Conservation (phyloP, 2,329 filamentous ascomycete genomes). For the Penicillium sp. region DNA sequence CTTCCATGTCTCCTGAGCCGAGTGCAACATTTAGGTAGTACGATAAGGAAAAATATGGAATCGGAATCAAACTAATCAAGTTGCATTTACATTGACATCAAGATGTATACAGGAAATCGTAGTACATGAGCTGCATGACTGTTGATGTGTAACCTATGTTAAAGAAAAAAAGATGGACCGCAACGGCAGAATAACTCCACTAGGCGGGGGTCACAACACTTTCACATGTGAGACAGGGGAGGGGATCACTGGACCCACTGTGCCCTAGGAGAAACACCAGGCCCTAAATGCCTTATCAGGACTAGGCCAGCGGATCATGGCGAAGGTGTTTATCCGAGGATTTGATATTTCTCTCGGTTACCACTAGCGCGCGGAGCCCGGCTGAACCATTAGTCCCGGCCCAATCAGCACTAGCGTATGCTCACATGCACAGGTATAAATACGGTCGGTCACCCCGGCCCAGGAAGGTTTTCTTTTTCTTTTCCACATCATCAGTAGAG, state of each 20-base stretch:
- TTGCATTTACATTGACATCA: not conserved
- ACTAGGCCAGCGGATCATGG: not conserved
- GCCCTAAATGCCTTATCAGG: slow-evolving; percentile 4
- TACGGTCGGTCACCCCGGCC: slow-evolving; percentile 8
- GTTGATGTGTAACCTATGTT: not conserved
- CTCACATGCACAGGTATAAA: slow-evolving; percentile 30
- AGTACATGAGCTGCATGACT: not conserved
- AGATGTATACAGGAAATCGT: not conserved
- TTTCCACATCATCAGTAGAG: slow-evolving; percentile 53
- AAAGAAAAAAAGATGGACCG: not conserved
- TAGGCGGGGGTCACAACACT: not conserved
- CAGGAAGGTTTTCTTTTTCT: slow-evolving; percentile 34
- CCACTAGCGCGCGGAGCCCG: not conserved
- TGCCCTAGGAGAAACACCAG: slow-evolving; percentile 1
- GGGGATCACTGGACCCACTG: slow-evolving; percentile 1
- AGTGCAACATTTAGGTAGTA: not conserved
- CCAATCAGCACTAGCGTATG: slow-evolving; percentile 26
- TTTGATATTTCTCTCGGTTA: not conserved
- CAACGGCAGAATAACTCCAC: not conserved
- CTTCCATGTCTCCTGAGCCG: not conserved
- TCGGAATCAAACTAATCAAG: not conserved
- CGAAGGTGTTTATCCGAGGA: not conserved
- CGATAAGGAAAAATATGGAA: not conserved
- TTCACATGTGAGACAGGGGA: slow-evolving; percentile 1
- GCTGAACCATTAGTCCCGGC: slow-evolving; percentile 9